A percentile compares a stretch with the other conserved stretches of the same genome.
Conservation (phyloP, 2,329 filamentous ascomycete genomes). For the Canariomyces notabilis region DNA sequence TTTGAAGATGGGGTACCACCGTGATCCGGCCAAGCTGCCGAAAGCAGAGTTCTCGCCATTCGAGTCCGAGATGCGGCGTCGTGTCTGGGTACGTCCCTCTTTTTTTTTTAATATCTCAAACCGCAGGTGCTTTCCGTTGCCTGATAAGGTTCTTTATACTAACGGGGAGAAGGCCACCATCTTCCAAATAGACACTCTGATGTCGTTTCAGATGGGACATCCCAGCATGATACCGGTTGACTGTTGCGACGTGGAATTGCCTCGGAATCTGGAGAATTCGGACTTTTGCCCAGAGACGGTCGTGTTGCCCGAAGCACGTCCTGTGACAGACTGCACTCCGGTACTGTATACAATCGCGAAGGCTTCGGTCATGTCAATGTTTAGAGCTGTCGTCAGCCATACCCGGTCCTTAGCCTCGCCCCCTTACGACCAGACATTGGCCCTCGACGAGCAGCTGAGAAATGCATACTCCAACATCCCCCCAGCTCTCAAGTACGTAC, state of each 20-base stretch:
- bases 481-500: not conserved
- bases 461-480: not conserved
- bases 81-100: constrained; percentile 37
- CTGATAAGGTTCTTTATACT: too few relatives aligned
- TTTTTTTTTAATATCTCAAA: too few relatives aligned
- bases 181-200: constrained; percentile 39
- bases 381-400: constrained; percentile 24
- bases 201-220: constrained; percentile 44
- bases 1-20: constrained; percentile 39
- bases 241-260: constrained; percentile 33
- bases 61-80: constrained; percentile 38
- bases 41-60: constrained; percentile 34
- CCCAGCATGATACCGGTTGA: constrained; percentile 41
- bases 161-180: too few relatives aligned
- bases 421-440: not conserved
- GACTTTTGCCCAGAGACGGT: constrained; percentile 32
- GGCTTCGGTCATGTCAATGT: constrained; percentile 24
- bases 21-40: constrained; percentile 33
- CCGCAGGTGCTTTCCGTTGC: too few relatives aligned
- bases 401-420: constrained; percentile 9
- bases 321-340: constrained; percentile 14
- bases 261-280: constrained; percentile 36
- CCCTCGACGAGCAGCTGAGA: not conserved
- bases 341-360: constrained; percentile 29
- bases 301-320: constrained; percentile 29